Percentiles rank a stretch among this genome's conserved stretches.
Evolutionary conservation across 129 eudicot species (phyloP).

Genomic region (Lactuca saligna): DNA sequence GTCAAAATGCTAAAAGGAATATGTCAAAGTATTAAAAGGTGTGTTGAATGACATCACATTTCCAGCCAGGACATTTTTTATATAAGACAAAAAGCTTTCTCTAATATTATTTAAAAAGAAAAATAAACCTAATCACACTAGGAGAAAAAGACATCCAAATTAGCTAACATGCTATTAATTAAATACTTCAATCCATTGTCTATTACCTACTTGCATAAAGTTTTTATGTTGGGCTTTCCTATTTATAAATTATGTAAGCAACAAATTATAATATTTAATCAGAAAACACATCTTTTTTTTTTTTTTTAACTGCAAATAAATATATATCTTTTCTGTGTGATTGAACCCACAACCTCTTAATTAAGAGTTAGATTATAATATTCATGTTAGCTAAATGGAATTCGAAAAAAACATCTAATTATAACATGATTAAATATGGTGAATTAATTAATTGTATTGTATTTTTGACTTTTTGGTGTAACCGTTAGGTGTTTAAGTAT

Average conservation of each 20-base stretch:
- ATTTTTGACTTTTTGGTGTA: not conserved
- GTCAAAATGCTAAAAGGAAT: conserved; percentile 5
- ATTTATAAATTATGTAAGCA: not conserved
- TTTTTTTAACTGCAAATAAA: no score
- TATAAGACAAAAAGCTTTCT: conserved; percentile 20
- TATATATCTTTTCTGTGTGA: no score
- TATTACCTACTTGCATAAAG: conserved; percentile 26
- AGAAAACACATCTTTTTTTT: no score
- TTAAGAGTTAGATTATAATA: no score
- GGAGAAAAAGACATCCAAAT: conserved; percentile 20
- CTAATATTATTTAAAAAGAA: not conserved
- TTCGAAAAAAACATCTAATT: not conserved
- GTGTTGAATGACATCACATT: conserved; percentile 6
- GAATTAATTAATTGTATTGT: not conserved
- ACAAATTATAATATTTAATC: conserved; percentile 2
- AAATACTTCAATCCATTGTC: conserved; percentile 14
- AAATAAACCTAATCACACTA: conserved; percentile 15
- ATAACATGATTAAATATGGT: not conserved
- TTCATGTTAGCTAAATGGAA: no score
- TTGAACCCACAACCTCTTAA: no score
- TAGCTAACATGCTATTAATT: conserved; percentile 24
- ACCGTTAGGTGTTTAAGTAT: not conserved
- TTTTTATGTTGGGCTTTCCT: conserved; percentile 35
- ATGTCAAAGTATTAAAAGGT: not conserved
- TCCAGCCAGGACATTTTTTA: conserved; percentile 7